Conservation (phyloP, 176 grass and related monocot genomes). For the Guadua angustifolia region DNA sequence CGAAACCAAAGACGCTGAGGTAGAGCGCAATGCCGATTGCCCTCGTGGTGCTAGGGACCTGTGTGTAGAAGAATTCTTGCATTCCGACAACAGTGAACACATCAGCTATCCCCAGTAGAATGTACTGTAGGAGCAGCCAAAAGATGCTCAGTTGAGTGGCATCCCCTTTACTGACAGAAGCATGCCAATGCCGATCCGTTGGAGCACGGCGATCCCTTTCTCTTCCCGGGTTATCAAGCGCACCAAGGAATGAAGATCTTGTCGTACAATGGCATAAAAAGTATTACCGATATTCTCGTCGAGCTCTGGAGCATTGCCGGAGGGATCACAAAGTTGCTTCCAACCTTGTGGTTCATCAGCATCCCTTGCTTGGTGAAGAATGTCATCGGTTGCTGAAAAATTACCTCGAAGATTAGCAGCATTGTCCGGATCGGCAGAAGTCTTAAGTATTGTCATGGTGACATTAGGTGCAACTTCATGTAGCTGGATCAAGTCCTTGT, state of each 20-base stretch:
- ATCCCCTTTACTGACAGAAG: neutral
- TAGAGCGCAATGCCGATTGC: conserved; percentile 74
- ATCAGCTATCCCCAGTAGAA: conserved; percentile 61
- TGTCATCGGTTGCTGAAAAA: conserved; percentile 87
- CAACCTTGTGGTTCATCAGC: conserved; percentile 77
- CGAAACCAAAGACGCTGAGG: conserved; percentile 75
- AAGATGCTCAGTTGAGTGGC: conserved; percentile 45
- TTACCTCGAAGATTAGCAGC: conserved; percentile 70
- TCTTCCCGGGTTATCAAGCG: conserved; percentile 42
- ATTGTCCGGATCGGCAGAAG: too few species aligned
- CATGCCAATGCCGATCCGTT: conserved; percentile 92
- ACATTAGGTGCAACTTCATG: too few species aligned
- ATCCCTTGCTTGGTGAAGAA: conserved; percentile 95
- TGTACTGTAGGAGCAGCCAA: conserved; percentile 71
- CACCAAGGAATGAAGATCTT: conserved; percentile 60
- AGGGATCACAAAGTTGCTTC: conserved; percentile 58
- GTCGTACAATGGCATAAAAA: conserved; percentile 87
- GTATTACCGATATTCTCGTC: conserved; percentile 80
- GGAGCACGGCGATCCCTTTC: conserved; percentile 74
- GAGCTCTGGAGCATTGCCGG: conserved; percentile 95
- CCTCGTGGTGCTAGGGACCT: conserved; percentile 66
- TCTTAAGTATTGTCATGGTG: too few species aligned
- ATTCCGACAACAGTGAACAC: conserved; percentile 69
- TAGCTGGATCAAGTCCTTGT: too few species aligned
- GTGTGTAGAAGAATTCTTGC: conserved; percentile 79